Base-by-base conservation (phyloP, 305 asterid genomes). In the Fraxinus platypoda region DNA sequence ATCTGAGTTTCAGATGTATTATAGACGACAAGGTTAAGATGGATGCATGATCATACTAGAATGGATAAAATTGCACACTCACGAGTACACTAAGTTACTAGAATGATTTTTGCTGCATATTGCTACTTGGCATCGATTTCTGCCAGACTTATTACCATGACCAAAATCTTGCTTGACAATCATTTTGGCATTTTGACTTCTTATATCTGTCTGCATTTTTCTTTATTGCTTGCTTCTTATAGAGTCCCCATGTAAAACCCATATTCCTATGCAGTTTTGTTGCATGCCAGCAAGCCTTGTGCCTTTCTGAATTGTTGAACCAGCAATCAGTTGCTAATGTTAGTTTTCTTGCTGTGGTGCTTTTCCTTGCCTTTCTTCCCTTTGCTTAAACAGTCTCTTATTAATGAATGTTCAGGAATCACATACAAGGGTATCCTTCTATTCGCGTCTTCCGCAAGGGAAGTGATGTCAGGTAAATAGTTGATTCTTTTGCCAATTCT, bases 361-460 rank as follows among this genome's bases (percentile, higher is more conserved):
- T 84, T 66, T 86, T 83, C 82, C 38, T 38, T 75, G 79, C 73
- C 73, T 79, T 46, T 82, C 68, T 85, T 85, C 76, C 71, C 49
- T 52, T 73, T 74, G 81, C 80, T 81, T 83, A 84, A 81, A 81
- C 25, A 77, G 25, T 84, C 75, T 76, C 31, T 80, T 80, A 70
- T 62, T 84, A 37, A 43, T 84, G 80, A 87, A 80, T 86, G 59
- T 89, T 83, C 98, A 97, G 99, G 93, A 82, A 94, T 89, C 99
- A 97, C 89, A 90, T 97, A 80, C 98, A 97, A 88, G 99, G 97
- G 79, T 97, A 92, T 82, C 99, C 98, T 78, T 94, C 99, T 43
- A 92, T 97, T 84, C 98, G 97, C 85, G 93, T 97, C 82, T 97
- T 93, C 91, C 97, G 96, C 31, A 94, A 90, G 89, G 98, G 99